Conservation (phyloP, 2,329 filamentous ascomycete species). For the Thermoascus crustaceus region DNA sequence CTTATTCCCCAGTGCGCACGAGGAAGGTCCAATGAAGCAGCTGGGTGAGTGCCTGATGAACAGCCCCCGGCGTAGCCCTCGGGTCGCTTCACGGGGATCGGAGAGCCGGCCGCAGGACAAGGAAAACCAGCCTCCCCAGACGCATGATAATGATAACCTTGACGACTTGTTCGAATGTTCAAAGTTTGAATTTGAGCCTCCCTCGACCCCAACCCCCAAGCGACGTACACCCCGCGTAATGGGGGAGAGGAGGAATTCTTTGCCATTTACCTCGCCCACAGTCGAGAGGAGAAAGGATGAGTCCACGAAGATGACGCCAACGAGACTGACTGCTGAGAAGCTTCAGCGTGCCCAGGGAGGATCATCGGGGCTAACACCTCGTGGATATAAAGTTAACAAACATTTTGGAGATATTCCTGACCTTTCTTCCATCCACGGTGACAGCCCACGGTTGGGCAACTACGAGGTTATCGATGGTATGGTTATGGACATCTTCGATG, state of each 20-base stretch:
- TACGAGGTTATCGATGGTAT: slow-evolving; percentile 27
- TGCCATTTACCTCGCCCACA: slow-evolving; percentile 30
- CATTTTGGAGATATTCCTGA: slow-evolving; percentile 15
- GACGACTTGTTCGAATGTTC: slow-evolving; percentile 59
- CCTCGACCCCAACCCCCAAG: slow-evolving; percentile 44
- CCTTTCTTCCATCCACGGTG: slow-evolving; percentile 14
- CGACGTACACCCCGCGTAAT: slow-evolving; percentile 47
- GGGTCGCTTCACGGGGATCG: slow-evolving; percentile 25
- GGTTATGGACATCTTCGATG: slow-evolving; percentile 31
- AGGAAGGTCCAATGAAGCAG: slow-evolving; percentile 28
- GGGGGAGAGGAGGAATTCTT: slow-evolving; percentile 28
- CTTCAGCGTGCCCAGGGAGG: slow-evolving; percentile 25
- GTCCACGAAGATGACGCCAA: slow-evolving; percentile 16
- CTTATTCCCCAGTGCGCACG: slow-evolving; percentile 34
- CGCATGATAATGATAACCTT: slow-evolving; percentile 48
- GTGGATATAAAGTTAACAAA: slow-evolving; percentile 17
- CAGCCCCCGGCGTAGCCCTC: slow-evolving; percentile 44
- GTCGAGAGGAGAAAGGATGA: slow-evolving; percentile 17
- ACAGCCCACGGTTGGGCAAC: slow-evolving; percentile 17
- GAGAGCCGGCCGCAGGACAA: slow-evolving; percentile 44
- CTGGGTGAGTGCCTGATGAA: slow-evolving; percentile 29
- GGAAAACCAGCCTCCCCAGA: slow-evolving; percentile 46
- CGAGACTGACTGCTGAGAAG: slow-evolving; percentile 25
- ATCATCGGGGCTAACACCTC: slow-evolving; percentile 12
- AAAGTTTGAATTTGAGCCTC: slow-evolving; percentile 44